A percentile compares a stretch with the other conserved stretches of the same genome.
Conservation (phyloP, 2,329 filamentous ascomycete species). For the Botrytis fragariae region DNA sequence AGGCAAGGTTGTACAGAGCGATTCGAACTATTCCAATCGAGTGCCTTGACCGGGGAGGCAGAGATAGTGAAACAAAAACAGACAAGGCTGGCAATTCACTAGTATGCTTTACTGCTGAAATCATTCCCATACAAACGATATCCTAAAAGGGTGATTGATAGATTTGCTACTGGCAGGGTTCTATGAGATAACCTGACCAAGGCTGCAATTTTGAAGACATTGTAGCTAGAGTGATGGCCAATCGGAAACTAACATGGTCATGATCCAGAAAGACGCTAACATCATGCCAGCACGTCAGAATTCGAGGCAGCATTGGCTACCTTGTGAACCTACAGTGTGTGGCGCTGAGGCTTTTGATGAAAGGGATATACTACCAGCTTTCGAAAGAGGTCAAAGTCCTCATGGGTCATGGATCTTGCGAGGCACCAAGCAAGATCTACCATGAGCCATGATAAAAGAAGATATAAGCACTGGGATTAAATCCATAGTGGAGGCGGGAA, state of each 20-base stretch:
- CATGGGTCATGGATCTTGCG: conserved; percentile 35
- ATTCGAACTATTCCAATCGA: conserved; percentile 16
- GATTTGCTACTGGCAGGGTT: conserved; percentile 1
- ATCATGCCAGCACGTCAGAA: conserved; percentile 11
- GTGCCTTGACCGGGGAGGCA: conserved; percentile 12
- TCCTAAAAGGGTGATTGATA: conserved; percentile 13
- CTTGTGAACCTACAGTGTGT: conserved; percentile 25
- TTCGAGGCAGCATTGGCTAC: conserved; percentile 14
- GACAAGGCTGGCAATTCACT: conserved; percentile 9
- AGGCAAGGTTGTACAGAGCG: not conserved
- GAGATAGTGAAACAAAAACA: conserved; percentile 16
- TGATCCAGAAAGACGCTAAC: not conserved
- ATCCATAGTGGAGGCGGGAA: conserved; percentile 23
- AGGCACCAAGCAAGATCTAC: conserved; percentile 34
- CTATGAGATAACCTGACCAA: conserved; percentile 7
- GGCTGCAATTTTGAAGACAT: conserved; percentile 14
- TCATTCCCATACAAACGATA: not conserved
- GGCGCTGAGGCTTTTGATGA: conserved; percentile 28
- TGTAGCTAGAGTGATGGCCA: conserved; percentile 1
- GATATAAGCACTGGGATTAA: conserved; percentile 4
- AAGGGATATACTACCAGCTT: conserved; percentile 22
- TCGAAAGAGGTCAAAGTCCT: conserved; percentile 34
- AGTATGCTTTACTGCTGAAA: conserved; percentile 8
- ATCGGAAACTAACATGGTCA: not conserved
- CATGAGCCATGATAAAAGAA: conserved; percentile 22